Percentiles rank a stretch among this genome's conserved stretches.
These are phyloP conservation scores for Limnomonas spitsbergensis DNA, from an alignment of 139 green algal genomes.

Conservation along the genomic window DNA sequence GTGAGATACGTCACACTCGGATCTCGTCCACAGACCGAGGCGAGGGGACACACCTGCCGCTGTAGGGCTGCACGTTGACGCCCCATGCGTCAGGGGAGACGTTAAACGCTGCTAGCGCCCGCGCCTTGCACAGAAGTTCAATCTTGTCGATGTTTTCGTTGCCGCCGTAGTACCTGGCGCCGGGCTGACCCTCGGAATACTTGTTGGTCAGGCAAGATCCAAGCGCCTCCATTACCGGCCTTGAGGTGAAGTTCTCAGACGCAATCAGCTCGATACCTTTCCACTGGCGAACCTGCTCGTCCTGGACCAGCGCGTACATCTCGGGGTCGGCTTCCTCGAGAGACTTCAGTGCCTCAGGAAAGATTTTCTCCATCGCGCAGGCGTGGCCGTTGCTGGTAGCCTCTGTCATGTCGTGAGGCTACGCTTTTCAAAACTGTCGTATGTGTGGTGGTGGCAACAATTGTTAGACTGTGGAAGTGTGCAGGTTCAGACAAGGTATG, in stretches of 20 bases:
- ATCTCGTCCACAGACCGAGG: too few species aligned
- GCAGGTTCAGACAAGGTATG: too few species aligned
- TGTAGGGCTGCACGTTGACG: constrained; percentile 96
- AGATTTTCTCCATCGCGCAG: constrained; percentile 44
- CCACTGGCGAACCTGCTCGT: constrained; percentile 92
- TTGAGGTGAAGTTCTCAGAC: constrained; percentile 94
- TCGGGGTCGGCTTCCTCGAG: constrained; percentile 86
- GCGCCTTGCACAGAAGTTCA: constrained; percentile 72
- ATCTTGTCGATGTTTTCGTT: constrained; percentile 91
- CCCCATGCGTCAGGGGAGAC: constrained; percentile 87
- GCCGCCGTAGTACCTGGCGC: constrained; percentile 93
- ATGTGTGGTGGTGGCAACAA: too few species aligned
- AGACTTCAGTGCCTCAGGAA: constrained; percentile 71
- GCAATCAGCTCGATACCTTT: constrained; percentile 97
- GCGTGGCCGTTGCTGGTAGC: neutral
- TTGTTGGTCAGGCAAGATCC: constrained; percentile 98
- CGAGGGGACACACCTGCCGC: constrained; percentile 89
- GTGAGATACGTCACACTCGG: too few species aligned
- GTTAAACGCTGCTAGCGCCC: constrained; percentile 84
- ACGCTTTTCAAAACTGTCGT: too few species aligned
- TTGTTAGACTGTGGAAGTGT: too few species aligned
- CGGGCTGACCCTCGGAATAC: constrained; percentile 93
- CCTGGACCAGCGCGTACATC: constrained; percentile 83
- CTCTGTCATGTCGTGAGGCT: neutral
- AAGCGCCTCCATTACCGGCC: constrained; percentile 90